Evolutionary conservation across 306 rosid genomes (phyloP).

Genomic region (Geum urbanum): DNA sequence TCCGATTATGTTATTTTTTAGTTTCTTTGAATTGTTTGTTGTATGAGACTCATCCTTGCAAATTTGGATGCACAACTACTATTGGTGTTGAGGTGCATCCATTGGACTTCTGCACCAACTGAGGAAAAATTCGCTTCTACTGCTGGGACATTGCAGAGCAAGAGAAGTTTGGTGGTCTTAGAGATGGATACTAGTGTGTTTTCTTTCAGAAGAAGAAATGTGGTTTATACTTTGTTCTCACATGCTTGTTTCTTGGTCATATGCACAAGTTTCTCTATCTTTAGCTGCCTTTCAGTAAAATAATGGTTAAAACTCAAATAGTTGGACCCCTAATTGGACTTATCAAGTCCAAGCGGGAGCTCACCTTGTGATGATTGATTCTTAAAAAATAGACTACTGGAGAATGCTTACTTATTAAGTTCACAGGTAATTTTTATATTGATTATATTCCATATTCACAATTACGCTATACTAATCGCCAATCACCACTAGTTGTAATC

Average conservation of each 20-base stretch:
- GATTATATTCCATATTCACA: neutral
- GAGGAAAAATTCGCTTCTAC: slow-evolving; percentile 67
- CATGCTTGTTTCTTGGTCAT: neutral
- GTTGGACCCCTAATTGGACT: neutral
- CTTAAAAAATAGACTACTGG: neutral
- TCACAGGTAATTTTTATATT: too few relatives aligned
- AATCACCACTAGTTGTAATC: neutral
- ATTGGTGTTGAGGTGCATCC: slow-evolving; percentile 85
- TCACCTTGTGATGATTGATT: neutral
- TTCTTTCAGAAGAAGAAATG: neutral
- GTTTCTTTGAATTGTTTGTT: neutral
- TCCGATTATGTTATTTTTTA: neutral
- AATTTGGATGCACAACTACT: slow-evolving; percentile 43
- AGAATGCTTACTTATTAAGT: too few relatives aligned
- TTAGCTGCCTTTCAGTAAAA: neutral
- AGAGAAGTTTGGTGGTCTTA: slow-evolving; percentile 71
- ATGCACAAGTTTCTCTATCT: neutral
- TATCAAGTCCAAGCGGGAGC: neutral
- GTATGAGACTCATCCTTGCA: neutral
- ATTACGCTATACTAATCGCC: neutral
- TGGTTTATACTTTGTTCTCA: neutral
- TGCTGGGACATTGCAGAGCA: slow-evolving; percentile 88
- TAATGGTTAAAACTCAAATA: neutral
- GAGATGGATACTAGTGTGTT: slow-evolving; percentile 72
- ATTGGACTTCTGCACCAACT: slow-evolving; percentile 68